Evolutionary conservation across 2,329 filamentous ascomycete species (phyloP), one percentile per base, ranked within the genome.

Genomic region (Monilinia aucupariae): DNA sequence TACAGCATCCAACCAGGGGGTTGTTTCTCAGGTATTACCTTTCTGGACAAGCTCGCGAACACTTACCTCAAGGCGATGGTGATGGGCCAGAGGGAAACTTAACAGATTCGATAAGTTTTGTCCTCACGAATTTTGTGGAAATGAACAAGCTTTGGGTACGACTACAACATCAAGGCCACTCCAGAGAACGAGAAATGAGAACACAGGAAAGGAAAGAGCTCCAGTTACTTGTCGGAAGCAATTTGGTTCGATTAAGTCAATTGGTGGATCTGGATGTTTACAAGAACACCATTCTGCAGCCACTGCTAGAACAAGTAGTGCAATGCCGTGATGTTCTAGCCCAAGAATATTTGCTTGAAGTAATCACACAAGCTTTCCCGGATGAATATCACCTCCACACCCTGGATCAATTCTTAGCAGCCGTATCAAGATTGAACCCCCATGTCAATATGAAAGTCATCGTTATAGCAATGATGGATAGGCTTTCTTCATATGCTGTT

Each of bases 131-230:
- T 73, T 99, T 99, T 74, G 94, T 99, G 70, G 94, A 99, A 78
- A 99, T 99, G 94, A 99, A 99, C 79, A 99, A 99, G 82, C 82
- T 99, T 41, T 99, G 94, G 94, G 94, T 99, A 67, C 88, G 94
- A 50, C 80, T 97, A 73, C 94, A 99, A 75, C 94, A 99, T 76
- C 94, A 99, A 75, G 94, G 94, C 32, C 94, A 97, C 74, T 99
- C 94, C 47, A 85, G 93, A 71, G 94, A 99, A 77, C 83, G 94
- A 59, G 94, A 99, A 67, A 88, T 96, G 78, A 84, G 94, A 70
- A 96, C 92, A 64, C 92, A 94, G 72, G 94, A 99, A 78, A 84
- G 94, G 71, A 92, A 96, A 75, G 96, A 99, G 78, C 80, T 99
- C 61, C 94, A 99, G 78, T 81, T 99, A 66, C 82, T 99, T 10